Evolutionary conservation across 805 yeast genomes (phyloP).

Genomic region (Candida broadrunensis): DNA sequence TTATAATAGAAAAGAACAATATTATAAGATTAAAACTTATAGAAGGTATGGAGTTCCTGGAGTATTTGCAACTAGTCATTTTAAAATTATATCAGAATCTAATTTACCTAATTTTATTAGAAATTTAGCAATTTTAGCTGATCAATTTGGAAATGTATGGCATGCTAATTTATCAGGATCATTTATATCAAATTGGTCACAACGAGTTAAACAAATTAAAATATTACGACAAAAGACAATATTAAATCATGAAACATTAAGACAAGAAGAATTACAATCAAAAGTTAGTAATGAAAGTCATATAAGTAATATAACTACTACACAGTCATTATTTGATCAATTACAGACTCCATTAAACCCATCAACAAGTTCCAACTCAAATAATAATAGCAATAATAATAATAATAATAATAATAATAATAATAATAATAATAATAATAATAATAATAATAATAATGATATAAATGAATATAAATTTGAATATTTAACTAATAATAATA

Average conservation of each 20-base stretch:
- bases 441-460: neutral
- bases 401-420: neutral
- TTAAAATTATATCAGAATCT: conserved; percentile 62
- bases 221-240: conserved; percentile 25
- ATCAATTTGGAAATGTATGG: conserved; percentile 76
- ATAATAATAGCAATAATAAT: neutral
- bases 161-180: conserved; percentile 47
- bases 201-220: conserved; percentile 55
- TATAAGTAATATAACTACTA: conserved; percentile 10
- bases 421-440: neutral
- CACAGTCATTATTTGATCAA: conserved; percentile 25
- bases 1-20: neutral
- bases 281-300: neutral
- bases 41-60: conserved; percentile 73
- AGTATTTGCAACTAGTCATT: conserved; percentile 70
- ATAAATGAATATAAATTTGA: conserved; percentile 16
- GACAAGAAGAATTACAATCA: conserved; percentile 16
- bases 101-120: conserved; percentile 64
- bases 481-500: conserved; percentile 10
- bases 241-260: conserved; percentile 20
- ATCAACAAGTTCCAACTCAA: too few species aligned
- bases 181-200: conserved; percentile 64
- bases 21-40: conserved; percentile 60
- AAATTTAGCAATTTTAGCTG: conserved; percentile 61
- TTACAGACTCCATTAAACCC: neutral